phyloP scores from a whole-genome alignment of 2,329 filamentous ascomycete species.

The Madurella fahalii region DNA sequence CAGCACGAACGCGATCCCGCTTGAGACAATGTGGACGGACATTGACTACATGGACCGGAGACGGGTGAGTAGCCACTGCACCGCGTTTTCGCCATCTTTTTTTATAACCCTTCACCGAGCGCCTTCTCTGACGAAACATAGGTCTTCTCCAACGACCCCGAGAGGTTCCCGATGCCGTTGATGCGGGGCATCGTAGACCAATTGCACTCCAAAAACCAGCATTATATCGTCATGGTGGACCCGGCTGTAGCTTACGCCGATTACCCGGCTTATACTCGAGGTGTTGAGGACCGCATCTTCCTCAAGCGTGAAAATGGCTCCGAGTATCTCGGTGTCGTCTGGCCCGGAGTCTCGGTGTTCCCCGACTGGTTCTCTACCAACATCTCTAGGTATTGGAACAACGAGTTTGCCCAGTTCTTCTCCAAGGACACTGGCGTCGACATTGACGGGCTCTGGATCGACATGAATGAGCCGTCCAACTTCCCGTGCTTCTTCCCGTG shows the following conservation, averaged over 20 bases:
- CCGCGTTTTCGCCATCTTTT: not conserved
- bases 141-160: constrained; percentile 62
- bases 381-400: constrained; percentile 64
- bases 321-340: constrained; percentile 63
- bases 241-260: constrained; percentile 55
- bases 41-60: constrained; percentile 58
- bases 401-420: constrained; percentile 65
- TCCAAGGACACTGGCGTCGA: constrained; percentile 60
- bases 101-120: not conserved
- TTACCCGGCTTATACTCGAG: constrained; percentile 39
- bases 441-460: constrained; percentile 75
- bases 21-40: constrained; percentile 68
- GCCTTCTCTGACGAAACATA: constrained; percentile 13
- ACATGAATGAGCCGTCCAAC: constrained; percentile 56
- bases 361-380: constrained; percentile 73
- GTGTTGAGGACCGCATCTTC: constrained; percentile 43
- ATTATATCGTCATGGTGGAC: constrained; percentile 77
- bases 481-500: constrained; percentile 54
- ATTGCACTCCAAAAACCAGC: constrained; percentile 62
- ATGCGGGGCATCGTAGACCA: constrained; percentile 63
- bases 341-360: constrained; percentile 69
- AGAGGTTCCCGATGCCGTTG: constrained; percentile 56
- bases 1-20: constrained; percentile 58
- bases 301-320: constrained; percentile 52
- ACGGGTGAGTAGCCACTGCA: constrained; percentile 30